A percentile compares a stretch with the other conserved stretches of the same genome.
Conservation (phyloP, 306 rosid genomes). For the Pterocarpus macrocarpus region DNA sequence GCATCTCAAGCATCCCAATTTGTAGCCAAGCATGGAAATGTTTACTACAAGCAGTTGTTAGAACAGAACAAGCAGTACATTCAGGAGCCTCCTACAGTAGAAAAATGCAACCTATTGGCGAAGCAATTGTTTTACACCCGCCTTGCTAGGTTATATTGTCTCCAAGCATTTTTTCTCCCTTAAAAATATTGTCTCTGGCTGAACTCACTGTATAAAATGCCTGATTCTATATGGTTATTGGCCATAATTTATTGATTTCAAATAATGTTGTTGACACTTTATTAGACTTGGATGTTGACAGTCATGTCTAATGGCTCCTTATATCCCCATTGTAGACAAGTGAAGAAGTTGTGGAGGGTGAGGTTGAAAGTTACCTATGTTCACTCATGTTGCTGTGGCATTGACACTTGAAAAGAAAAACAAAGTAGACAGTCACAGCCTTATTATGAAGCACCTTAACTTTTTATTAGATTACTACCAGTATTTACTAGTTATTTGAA, state of each 20-base stretch:
- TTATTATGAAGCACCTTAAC: background rate
- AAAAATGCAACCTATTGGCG: constrained; percentile 79
- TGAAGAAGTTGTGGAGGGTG: background rate
- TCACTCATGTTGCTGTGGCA: background rate
- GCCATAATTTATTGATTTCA: background rate
- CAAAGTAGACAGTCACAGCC: background rate
- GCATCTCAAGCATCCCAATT: constrained; percentile 84
- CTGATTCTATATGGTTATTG: background rate
- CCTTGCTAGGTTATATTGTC: constrained; percentile 81
- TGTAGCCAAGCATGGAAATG: constrained; percentile 65
- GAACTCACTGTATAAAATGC: background rate
- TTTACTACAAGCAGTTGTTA: constrained; percentile 79
- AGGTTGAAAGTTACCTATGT: constrained; percentile 4
- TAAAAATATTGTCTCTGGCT: constrained; percentile 15
- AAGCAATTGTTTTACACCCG: constrained; percentile 91
- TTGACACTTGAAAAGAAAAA: background rate
- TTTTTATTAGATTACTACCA: background rate
- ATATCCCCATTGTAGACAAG: constrained; percentile 5
- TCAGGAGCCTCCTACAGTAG: constrained; percentile 89
- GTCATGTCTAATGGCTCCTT: background rate
- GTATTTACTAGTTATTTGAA: constrained; percentile 12
- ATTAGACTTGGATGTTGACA: constrained; percentile 1
- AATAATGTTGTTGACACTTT: background rate
- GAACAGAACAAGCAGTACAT: constrained; percentile 91
- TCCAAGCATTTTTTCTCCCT: background rate